Percentiles rank a stretch among this genome's conserved stretches.
These are phyloP conservation scores for Ammopiptanthus mongolicus DNA, from an alignment of 306 rosid species.

Conservation along the genomic window DNA sequence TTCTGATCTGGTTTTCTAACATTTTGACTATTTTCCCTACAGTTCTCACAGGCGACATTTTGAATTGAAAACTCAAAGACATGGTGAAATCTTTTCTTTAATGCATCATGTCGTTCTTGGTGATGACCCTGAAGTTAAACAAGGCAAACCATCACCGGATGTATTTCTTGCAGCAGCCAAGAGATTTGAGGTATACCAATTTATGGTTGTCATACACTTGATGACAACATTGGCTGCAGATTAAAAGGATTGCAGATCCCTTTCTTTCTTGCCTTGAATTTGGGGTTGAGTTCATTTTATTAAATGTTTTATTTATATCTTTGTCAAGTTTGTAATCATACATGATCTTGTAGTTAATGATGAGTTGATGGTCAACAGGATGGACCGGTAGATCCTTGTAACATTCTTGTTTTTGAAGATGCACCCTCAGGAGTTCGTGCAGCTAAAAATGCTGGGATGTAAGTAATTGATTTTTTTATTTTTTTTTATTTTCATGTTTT, in stretches of 20 bases:
- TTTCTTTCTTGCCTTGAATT: slow-evolving; percentile 5
- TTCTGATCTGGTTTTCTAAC: too few relatives aligned
- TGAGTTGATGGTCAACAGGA: slow-evolving; percentile 49
- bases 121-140: slow-evolving; percentile 92
- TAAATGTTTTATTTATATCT: neutral
- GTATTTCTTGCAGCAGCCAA: slow-evolving; percentile 82
- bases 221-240: neutral
- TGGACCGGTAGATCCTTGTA: slow-evolving; percentile 55
- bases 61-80: slow-evolving; percentile 78
- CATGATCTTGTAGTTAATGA: slow-evolving; percentile 19
- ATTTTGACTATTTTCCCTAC: slow-evolving; percentile 19
- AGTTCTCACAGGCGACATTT: slow-evolving; percentile 81
- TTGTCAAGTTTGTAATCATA: slow-evolving; percentile 5
- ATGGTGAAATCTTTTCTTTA: slow-evolving; percentile 65
- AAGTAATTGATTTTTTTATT: slow-evolving; percentile 33
- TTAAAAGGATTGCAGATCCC: neutral
- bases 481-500: neutral
- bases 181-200: slow-evolving; percentile 77
- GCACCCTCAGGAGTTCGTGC: slow-evolving; percentile 93
- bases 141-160: slow-evolving; percentile 95
- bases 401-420: slow-evolving; percentile 86
- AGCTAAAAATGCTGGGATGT: slow-evolving; percentile 93
- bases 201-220: neutral
- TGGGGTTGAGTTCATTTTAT: slow-evolving; percentile 3
- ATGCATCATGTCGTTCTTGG: slow-evolving; percentile 93